Conservation (phyloP, 306 rosid genomes). For the Quercus alba region DNA sequence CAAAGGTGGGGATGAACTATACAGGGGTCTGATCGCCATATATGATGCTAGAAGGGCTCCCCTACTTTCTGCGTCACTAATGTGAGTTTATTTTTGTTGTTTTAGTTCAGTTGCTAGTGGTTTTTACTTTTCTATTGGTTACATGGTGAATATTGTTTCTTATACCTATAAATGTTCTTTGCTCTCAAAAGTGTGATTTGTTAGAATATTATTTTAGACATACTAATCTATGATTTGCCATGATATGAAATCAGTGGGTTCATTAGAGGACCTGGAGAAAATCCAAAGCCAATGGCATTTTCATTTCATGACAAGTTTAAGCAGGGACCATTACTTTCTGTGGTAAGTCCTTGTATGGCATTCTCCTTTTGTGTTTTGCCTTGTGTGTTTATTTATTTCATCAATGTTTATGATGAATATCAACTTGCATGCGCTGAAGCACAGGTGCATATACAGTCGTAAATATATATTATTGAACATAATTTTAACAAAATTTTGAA, state of each 20-base stretch:
- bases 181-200: not conserved
- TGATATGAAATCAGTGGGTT: conserved; percentile 65
- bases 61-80: conserved; percentile 63
- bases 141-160: conserved; percentile 6
- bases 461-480: not conserved
- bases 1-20: conserved; percentile 72
- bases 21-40: conserved; percentile 76
- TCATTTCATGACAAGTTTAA: conserved; percentile 82
- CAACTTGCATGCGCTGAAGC: not conserved
- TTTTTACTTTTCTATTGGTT: not conserved
- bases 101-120: not conserved
- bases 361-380: not conserved
- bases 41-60: conserved; percentile 85
- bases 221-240: conserved; percentile 5
- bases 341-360: conserved; percentile 44
- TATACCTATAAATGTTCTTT: not conserved
- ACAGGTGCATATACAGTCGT: not conserved
- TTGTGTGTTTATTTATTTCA: not conserved
- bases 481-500: not conserved
- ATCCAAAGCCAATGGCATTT: conserved; percentile 72
- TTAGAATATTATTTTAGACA: not conserved
- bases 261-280: conserved; percentile 93
- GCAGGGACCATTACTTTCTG: conserved; percentile 92
- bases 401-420: not conserved
- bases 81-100: conserved; percentile 54